phyloP scores from a whole-genome alignment of 805 yeast species.

The Cyberlindnera maclurae region DNA sequence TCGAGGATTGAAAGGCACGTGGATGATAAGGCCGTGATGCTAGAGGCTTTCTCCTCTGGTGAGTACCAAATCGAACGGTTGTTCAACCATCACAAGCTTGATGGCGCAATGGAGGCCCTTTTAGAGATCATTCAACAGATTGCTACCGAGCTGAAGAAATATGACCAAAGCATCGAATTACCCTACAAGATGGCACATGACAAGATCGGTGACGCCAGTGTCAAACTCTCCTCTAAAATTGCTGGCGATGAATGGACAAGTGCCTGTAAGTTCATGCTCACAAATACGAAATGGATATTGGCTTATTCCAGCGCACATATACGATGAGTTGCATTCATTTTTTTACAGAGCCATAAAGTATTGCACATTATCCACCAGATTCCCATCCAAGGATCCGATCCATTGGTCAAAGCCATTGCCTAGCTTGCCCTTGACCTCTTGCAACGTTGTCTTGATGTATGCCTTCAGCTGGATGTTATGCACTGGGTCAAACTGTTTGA shows the following conservation, averaged over 20 bases:
- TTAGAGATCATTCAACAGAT: constrained; percentile 45
- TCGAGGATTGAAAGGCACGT: constrained; percentile 63
- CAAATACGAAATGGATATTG: constrained; percentile 78
- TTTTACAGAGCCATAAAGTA: constrained; percentile 14
- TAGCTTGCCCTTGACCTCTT: constrained; percentile 6
- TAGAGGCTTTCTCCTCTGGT: constrained; percentile 53
- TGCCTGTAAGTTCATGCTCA: constrained; percentile 75
- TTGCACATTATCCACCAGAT: constrained; percentile 20
- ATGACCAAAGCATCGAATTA: constrained; percentile 51
- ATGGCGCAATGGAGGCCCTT: constrained; percentile 73
- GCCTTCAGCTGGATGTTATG: constrained; percentile 44
- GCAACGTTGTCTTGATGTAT: constrained; percentile 30
- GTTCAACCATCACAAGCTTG: constrained; percentile 70
- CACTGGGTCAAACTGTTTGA: constrained; percentile 41
- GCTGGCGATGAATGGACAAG: constrained; percentile 82
- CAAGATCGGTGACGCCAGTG: constrained; percentile 68
- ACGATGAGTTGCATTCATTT: constrained; percentile 2
- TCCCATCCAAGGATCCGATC: constrained; percentile 9
- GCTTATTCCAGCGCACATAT: constrained; percentile 53
- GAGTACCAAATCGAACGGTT: constrained; percentile 66
- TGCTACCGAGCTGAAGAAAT: constrained; percentile 27
- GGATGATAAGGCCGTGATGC: constrained; percentile 29
- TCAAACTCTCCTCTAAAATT: constrained; percentile 55
- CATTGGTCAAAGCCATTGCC: constrained; percentile 9
- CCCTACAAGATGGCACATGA: constrained; percentile 72